Evolutionary conservation across 768 basidiomycete genomes (phyloP), one percentile per base, ranked within the genome.

Genomic region (Tricholoma bakamatsutake): DNA sequence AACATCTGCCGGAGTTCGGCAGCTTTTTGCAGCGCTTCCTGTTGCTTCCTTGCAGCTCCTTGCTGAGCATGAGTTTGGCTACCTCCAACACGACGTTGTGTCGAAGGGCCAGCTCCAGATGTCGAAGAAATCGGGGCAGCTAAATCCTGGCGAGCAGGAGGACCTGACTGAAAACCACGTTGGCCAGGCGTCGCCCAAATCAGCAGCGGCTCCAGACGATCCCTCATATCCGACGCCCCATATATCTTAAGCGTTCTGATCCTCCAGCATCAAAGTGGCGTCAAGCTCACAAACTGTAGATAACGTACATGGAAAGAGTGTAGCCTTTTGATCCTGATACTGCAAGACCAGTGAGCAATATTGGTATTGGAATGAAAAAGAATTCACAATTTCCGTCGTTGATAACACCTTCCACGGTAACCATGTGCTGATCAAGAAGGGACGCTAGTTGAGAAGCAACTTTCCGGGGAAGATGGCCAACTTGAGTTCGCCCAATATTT

Each of bases 181-280:
- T 84, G 82, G 13, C 77, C 73, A 8, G 88, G 87, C 3, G 86
- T 90, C 1, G 89, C 90, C 88, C 90, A 90, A 3, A 76, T 66
- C 45, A 94, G 75, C 52, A 71, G 70, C 2, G 87, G 82, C 61
- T 92, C 89, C 2, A 94, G 69, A 31, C 77, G 65, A 13, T 68
- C 68, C 31, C 87, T 75, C 61, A 78, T 82, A 53, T 86, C 82
- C 0, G 82, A 72, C 4, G 82, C 66, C 3, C 84, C 92, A 66
- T 84, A 93, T 9, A 93, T 85, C 48, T 82, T 82, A 49, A 93
- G 67, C 0, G 81, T 81, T 67, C 87, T 91, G 54, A 12, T 57
- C 15, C 9, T 40, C 46, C n/a, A 12, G n/a, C 27, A 17, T 40
- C 33, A 28, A 43, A 50, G 13, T 57, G 24, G 11, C 13, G 28